Evolutionary conservation across 768 basidiomycete genomes (phyloP).

Genomic region (Cyclocybe cylindracea): DNA sequence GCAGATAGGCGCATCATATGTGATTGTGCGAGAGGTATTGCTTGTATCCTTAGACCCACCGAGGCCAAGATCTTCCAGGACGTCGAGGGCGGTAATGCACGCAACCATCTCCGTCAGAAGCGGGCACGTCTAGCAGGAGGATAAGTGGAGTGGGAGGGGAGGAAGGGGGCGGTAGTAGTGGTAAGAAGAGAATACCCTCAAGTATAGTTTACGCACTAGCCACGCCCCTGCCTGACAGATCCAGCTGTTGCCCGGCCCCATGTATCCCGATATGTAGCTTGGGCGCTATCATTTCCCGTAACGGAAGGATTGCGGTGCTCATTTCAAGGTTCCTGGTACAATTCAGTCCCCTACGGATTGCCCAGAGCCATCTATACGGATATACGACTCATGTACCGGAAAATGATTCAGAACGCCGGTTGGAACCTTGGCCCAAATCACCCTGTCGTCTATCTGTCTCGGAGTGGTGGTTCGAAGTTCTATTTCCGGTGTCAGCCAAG

Average conservation of each 20-base stretch:
- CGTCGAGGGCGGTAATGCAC: background rate
- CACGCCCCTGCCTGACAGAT: slow-evolving; percentile 13
- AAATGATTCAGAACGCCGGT: no score
- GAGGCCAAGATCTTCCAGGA: background rate
- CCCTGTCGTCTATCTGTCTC: no score
- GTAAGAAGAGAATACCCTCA: slow-evolving; percentile 5
- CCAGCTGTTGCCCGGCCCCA: slow-evolving; percentile 7
- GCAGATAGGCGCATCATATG: slow-evolving; percentile 4
- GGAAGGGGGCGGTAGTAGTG: background rate
- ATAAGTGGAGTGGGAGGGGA: background rate
- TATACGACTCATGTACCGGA: no score
- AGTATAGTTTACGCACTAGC: slow-evolving; percentile 10
- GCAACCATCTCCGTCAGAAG: no score
- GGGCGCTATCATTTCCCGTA: slow-evolving; percentile 2
- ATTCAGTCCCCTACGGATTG: no score
- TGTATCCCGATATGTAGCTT: slow-evolving; percentile 6
- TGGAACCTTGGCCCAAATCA: no score
- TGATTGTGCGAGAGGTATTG: background rate
- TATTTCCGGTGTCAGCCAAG: no score
- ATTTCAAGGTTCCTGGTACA: no score
- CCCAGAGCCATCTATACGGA: no score
- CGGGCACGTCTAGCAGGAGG: no score
- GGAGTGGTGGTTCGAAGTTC: no score
- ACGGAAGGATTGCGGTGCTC: slow-evolving; percentile 1
- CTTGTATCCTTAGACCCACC: background rate